Evolutionary conservation across 495 filamentous ascomycete genomes (phyloP), one percentile per base, ranked within the genome.

Genomic region (Penicillium longicatenatum): DNA sequence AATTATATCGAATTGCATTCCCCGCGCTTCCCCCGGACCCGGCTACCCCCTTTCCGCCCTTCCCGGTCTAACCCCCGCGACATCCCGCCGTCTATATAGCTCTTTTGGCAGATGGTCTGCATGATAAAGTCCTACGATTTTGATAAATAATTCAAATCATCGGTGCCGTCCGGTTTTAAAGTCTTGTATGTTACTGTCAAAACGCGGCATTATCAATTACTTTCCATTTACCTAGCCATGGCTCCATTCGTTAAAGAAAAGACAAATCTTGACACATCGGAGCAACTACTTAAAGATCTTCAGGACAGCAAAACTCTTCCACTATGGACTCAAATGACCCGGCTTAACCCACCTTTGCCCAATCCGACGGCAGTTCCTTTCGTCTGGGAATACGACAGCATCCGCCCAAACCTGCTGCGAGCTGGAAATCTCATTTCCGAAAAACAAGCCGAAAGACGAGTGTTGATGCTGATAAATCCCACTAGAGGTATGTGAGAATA

Each of bases 401-500:
- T 81, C 16, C 63, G 71, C 6, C 74, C 77, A 1, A 67, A 72
- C 46, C 64, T 81, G 4, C 57, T 76, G 29, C 60, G 69, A 30
- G 72, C 78, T 0, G 76, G 77, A 0, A 63, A 77, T 9, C 60
- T 80, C 19, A 62, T 79, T 29, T 67, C 62, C 1, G 76, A 72
- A 22, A 67, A 71, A n/a, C 66, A 79, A 49, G 77, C 77, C 8
- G 78, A 81, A 51, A 50, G 78, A 37, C 58, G 78, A 35, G 78
- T 81, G 4, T 59, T 79, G 21, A 81, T 80, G 78, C 60, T 81
- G 4, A 64, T 78, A 19, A 81, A 81, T 55, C 78, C 78, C 11
- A 65, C 70, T 37, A 62, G 71, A 57, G 70, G 76, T 77, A 59
- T 20, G 65, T 66, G 31, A 35, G 31, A 2, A 14, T 14, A 11